Conservation (phyloP, 208 protist species). For the Paratrypanosoma confusum region DNA sequence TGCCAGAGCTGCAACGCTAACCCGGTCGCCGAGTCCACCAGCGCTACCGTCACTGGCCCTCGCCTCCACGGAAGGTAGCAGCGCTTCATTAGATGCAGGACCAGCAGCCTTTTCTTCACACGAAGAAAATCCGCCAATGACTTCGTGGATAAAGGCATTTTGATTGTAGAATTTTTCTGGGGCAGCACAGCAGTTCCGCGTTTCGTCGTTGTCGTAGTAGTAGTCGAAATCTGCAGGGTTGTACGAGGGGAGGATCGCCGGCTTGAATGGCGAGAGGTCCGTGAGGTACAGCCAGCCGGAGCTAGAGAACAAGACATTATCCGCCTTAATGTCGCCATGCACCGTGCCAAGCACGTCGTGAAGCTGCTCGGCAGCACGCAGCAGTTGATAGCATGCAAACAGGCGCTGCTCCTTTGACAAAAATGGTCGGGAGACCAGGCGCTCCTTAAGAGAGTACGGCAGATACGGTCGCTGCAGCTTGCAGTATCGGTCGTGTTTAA, state of each 20-base stretch:
- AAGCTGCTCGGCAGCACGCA: slow-evolving; percentile 54
- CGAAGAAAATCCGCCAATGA: no score
- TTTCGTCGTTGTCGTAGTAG: slow-evolving; percentile 84
- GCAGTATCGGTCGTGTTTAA: slow-evolving; percentile 29
- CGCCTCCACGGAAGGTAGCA: no score
- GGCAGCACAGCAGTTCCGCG: slow-evolving; percentile 61
- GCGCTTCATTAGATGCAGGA: no score
- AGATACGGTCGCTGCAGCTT: slow-evolving; percentile 67
- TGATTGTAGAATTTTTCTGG: slow-evolving; percentile 76
- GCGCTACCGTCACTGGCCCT: no score
- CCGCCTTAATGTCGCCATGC: slow-evolving; percentile 85
- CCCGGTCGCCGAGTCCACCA: no score
- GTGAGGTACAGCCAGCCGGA: slow-evolving; percentile 64
- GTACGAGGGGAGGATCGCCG: slow-evolving; percentile 37
- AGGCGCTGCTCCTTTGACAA: slow-evolving; percentile 28
- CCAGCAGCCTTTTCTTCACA: no score
- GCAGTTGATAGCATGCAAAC: slow-evolving; percentile 57
- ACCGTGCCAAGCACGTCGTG: slow-evolving; percentile 65
- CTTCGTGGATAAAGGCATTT: no score
- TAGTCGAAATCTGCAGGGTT: slow-evolving; percentile 75
- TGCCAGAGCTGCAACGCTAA: not conserved
- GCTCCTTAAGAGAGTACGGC: slow-evolving; percentile 58
- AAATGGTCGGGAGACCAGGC: slow-evolving; percentile 53
- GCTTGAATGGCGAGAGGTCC: slow-evolving; percentile 84
- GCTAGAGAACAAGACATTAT: slow-evolving; percentile 71